Base-by-base conservation (phyloP, 768 basidiomycete genomes). In the Cystobasidium onofrii region DNA sequence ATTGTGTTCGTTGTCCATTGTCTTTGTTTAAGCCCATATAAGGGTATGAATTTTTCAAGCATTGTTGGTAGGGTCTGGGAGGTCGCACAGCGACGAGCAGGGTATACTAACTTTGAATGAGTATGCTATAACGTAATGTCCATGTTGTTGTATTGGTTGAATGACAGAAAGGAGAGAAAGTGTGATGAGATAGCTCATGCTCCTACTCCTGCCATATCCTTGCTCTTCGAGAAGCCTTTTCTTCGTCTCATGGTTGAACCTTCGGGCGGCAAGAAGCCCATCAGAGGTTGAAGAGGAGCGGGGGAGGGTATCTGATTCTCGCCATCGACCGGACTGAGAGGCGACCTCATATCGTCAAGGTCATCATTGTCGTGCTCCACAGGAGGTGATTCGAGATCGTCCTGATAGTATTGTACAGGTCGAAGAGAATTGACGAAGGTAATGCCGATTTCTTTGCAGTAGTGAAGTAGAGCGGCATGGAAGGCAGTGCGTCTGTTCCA, bases 391-490 rank as follows among this genome's bases (percentile, higher is more conserved):
- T 75, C 60, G 36, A 33, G 69, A 17, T 55, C 70, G 12, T 57
- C 52, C 12, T 64, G 41, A 36, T 46, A 31, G 75, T 72, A 87
- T 50, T 84, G 82, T 76, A 91, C 78, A 13, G 90, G 89, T 64
- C 87, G 81, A 18, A 87, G 83, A 1, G 89, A 84, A 77, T 86
- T 84, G 80, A 83, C 83, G 75, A 85, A 86, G 27, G 82, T 82
- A 77, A 91, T 90, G 39, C 86, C 87, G 10, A 90, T 85, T 78
- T 89, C 86, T 69, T 84, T 85, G 78, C 86, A 88, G 80, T 88
- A 90, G 77, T 87, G 85, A 76, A 89, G 86, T 25, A 87, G 87
- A 0, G 90, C 90, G 10, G 88, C 88, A 78, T 90, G 86, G 83
- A 91, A 91, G 1, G 89, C 88, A 0, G 90, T 91, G 78, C 85